Percentiles rank a stretch among this genome's conserved stretches.
These are phyloP conservation scores for Mycena metata DNA, from an alignment of 768 basidiomycete genomes.

Conservation along the genomic window DNA sequence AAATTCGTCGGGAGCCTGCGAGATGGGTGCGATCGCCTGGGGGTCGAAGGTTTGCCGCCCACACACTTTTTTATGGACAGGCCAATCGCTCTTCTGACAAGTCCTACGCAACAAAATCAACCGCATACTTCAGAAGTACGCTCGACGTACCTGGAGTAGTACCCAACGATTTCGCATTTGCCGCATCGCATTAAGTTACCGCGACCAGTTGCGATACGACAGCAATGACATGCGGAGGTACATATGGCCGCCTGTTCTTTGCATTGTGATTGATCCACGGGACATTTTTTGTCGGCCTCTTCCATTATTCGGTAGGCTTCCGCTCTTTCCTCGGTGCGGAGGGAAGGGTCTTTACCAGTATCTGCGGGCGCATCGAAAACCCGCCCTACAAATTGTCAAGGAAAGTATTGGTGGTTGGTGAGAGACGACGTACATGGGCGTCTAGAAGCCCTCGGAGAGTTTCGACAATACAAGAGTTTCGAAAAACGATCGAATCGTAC, in stretches of 20 bases:
- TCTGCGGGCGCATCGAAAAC: not conserved
- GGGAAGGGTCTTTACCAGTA: too few relatives aligned
- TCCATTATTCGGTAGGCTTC: too few relatives aligned
- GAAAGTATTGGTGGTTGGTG: not conserved
- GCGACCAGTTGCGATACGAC: not conserved
- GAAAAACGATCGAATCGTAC: not conserved
- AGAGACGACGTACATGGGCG: slow-evolving; percentile 1
- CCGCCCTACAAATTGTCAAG: not conserved
- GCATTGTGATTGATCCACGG: slow-evolving; percentile 1
- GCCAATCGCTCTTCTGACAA: not conserved
- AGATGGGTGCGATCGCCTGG: not conserved
- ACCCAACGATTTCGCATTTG: not conserved
- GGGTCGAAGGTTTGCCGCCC: not conserved
- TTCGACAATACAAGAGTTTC: not conserved
- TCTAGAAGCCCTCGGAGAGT: not conserved
- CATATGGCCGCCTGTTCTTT: not conserved
- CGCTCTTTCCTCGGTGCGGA: not conserved
- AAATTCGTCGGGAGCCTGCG: not conserved
- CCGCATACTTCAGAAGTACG: not conserved
- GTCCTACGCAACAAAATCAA: too few relatives aligned
- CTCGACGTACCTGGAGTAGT: slow-evolving; percentile 8
- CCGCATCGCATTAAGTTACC: slow-evolving; percentile 1
- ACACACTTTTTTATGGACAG: not conserved
- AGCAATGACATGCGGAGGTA: not conserved
- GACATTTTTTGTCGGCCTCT: not conserved